Evolutionary conservation across 306 rosid genomes (phyloP), one percentile per base, ranked within the genome.

Genomic region (Quercus engelmannii): DNA sequence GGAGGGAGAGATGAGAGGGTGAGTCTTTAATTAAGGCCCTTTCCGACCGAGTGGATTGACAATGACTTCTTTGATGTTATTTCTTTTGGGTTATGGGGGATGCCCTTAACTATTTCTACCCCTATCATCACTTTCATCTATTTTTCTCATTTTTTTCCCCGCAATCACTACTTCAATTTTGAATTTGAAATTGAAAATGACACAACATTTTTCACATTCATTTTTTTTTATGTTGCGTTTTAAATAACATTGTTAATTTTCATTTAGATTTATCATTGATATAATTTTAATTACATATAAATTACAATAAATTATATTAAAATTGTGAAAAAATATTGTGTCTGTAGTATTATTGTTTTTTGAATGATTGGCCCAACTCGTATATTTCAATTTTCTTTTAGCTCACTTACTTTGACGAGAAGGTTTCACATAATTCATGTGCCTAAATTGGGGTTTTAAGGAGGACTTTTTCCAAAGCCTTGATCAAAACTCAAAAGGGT

Each of bases 21-120:
- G 46, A 41, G 46, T 41, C 46, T 49, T 49, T 49, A 49, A 2
- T 25, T 20, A 67, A n/a, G 81, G 75, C 20, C 55, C 79, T 79
- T 30, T 28, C 85, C 75, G 80, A 74, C 84, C 84, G 80, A 65
- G 73, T 77, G 75, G 82, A 74, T 73, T 80, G 97, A 88, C 54
- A 78, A 55, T 33, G 91, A 88, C 87, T 0, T 5, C 10, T 11
- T 68, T 63, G 91, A 86, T 83, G 88, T 73, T 83, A 55, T 76
- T 5, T 59, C 46, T 86, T 88, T 83, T 82, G 82, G 92, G 90
- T 11, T 28, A 83, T 75, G 80, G 92, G 93, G 90, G 90, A 85
- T 83, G 87, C 3, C 56, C 38, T 69, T 79, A 10, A 49, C 70
- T 55, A 8, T 71, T 19, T 26, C 13, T 52, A 7, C 43, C 28